These are phyloP conservation scores for Globisporangium perplexum DNA, from an alignment of 352 stramenopile genomes.

Conservation along the genomic window DNA sequence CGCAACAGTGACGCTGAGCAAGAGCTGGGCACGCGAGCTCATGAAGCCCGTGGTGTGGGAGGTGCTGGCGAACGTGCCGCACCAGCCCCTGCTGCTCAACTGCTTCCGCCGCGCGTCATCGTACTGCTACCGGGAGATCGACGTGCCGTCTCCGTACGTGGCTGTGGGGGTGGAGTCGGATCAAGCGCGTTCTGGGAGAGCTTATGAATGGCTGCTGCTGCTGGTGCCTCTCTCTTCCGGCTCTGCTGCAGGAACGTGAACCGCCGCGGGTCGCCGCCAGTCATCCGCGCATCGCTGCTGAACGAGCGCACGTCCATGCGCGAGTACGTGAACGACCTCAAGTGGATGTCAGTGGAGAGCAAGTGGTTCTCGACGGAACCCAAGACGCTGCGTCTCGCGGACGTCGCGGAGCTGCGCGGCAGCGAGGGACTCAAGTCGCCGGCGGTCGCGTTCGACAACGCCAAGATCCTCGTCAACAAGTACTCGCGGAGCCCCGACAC, in stretches of 20 bases:
- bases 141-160: slow-evolving; percentile 78
- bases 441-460: slow-evolving; percentile 53
- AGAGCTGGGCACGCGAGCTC: slow-evolving; percentile 71
- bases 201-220: background rate
- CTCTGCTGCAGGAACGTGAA: slow-evolving; percentile 73
- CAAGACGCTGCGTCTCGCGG: slow-evolving; percentile 27
- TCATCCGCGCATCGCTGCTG: slow-evolving; percentile 75
- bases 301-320: slow-evolving; percentile 83
- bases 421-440: slow-evolving; percentile 50
- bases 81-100: slow-evolving; percentile 69
- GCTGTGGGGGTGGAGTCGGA: background rate
- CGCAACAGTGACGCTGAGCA: slow-evolving; percentile 53
- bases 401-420: slow-evolving; percentile 46
- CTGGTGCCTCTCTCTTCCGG: background rate
- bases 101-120: slow-evolving; percentile 80
- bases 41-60: slow-evolving; percentile 83
- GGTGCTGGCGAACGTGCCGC: slow-evolving; percentile 68
- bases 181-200: too few species aligned
- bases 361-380: slow-evolving; percentile 59
- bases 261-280: slow-evolving; percentile 70
- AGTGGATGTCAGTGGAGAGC: slow-evolving; percentile 64
- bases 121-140: slow-evolving; percentile 85
- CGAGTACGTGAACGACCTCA: slow-evolving; percentile 82
- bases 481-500: slow-evolving; percentile 56
- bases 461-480: slow-evolving; percentile 54